Evolutionary conservation across 1,284 basidiomycete genomes (phyloP).

Genomic region (Trichosporon sp.): DNA sequence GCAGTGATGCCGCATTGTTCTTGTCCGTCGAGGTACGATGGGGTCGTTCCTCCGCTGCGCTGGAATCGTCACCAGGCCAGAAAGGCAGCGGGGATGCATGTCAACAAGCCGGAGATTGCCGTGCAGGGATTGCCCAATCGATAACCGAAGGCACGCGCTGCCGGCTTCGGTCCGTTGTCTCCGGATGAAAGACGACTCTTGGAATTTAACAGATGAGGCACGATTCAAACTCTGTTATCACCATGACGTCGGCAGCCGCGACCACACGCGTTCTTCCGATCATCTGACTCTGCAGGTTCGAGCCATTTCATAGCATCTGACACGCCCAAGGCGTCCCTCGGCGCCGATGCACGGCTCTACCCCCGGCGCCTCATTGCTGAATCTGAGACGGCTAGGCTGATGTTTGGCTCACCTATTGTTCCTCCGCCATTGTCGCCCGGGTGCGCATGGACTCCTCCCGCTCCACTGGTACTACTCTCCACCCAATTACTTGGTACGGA

Average conservation of each 20-base stretch:
- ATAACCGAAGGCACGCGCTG: not conserved
- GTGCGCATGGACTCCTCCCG: too few relatives aligned
- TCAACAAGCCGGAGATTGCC: not conserved
- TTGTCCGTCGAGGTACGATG: not conserved
- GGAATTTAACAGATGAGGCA: not conserved
- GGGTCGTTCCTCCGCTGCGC: not conserved
- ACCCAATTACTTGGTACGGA: not conserved
- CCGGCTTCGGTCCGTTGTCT: not conserved
- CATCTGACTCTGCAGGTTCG: not conserved
- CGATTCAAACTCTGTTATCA: constrained; percentile 2
- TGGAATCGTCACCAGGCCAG: not conserved
- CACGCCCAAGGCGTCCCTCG: not conserved
- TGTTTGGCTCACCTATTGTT: constrained; percentile 1
- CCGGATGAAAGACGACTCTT: not conserved
- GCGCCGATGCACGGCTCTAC: not conserved
- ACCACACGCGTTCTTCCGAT: not conserved
- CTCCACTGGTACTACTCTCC: not conserved
- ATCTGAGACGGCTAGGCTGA: not conserved
- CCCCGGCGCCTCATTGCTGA: not conserved
- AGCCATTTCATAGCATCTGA: not conserved
- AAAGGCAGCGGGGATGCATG: not conserved
- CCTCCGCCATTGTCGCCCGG: not conserved
- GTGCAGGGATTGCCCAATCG: not conserved
- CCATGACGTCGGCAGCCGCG: not conserved
- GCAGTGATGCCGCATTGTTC: too few relatives aligned